These are phyloP conservation scores for Pestalotiopsis sp. DNA, from an alignment of 2,329 filamentous ascomycete species.

Conservation along the genomic window DNA sequence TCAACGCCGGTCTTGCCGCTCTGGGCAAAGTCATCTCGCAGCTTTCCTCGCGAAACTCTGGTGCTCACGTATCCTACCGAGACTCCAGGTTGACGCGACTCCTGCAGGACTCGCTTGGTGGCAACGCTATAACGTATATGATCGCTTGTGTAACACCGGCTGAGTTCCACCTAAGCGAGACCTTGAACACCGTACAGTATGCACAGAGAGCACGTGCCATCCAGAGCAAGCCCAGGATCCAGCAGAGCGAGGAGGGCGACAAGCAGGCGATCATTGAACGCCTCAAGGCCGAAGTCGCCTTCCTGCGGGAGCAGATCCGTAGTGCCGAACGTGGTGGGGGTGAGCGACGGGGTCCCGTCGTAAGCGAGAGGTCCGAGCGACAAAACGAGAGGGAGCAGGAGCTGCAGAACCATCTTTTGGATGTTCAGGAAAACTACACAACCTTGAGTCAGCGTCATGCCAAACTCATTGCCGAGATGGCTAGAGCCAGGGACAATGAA, in stretches of 20 bases:
- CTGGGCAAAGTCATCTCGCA: constrained; percentile 98
- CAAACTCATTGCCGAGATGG: constrained; percentile 92
- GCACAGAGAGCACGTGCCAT: constrained; percentile 94
- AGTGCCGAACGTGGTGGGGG: constrained; percentile 71
- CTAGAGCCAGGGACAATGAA: constrained; percentile 77
- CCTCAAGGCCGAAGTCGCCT: constrained; percentile 89
- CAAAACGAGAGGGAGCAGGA: constrained; percentile 85
- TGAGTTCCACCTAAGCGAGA: constrained; percentile 96
- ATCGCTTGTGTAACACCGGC: constrained; percentile 97
- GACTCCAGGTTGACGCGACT: constrained; percentile 96
- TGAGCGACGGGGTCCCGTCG: constrained; percentile 53
- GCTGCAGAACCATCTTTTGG: constrained; percentile 89
- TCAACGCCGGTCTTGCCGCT: constrained; percentile 93
- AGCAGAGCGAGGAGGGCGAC: constrained; percentile 89
- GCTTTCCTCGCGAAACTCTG: constrained; percentile 83
- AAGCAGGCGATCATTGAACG: constrained; percentile 93
- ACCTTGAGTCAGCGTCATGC: constrained; percentile 90
- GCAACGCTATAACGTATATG: constrained; percentile 99
- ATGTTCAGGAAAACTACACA: constrained; percentile 92
- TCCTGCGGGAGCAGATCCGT: constrained; percentile 90
- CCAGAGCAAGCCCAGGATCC: constrained; percentile 95
- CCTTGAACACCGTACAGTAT: constrained; percentile 95
- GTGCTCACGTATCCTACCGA: constrained; percentile 93
- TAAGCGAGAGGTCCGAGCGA: constrained; percentile 75
- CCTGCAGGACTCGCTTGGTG: constrained; percentile 93